Percentiles rank a stretch among this genome's conserved stretches.
These are phyloP conservation scores for Alternaria hordeiaustralica DNA, from an alignment of 2,329 filamentous ascomycete genomes.

Conservation along the genomic window DNA sequence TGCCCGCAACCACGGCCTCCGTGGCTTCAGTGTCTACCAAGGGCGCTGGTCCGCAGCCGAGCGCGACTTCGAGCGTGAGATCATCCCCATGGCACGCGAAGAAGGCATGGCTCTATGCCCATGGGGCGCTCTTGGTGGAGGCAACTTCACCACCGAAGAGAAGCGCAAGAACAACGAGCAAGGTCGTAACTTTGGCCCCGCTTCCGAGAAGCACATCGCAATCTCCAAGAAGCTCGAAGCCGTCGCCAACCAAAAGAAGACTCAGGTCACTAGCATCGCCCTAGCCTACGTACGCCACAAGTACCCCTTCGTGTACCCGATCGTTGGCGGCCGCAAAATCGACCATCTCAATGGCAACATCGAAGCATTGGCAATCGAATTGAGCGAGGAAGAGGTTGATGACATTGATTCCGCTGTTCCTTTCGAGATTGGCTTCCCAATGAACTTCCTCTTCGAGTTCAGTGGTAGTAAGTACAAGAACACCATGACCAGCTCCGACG, in stretches of 20 bases:
- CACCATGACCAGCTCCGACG: conserved; percentile 36
- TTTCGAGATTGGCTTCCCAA: conserved; percentile 65
- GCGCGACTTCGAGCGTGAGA: conserved; percentile 73
- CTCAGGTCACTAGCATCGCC: conserved; percentile 65
- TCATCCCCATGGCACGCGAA: conserved; percentile 68
- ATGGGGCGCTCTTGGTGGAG: conserved; percentile 61
- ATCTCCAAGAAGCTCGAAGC: conserved; percentile 65
- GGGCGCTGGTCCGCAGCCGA: conserved; percentile 67
- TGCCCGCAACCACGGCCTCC: conserved; percentile 72
- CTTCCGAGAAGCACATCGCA: conserved; percentile 59
- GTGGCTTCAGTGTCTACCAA: conserved; percentile 73
- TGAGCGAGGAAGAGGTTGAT: conserved; percentile 61
- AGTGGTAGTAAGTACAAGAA: conserved; percentile 34
- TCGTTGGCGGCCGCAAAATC: conserved; percentile 75
- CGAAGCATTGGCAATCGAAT: conserved; percentile 57
- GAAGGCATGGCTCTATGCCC: conserved; percentile 69
- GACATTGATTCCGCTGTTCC: conserved; percentile 59
- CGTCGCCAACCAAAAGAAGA: conserved; percentile 63
- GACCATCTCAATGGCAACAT: conserved; percentile 73
- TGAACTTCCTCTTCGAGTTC: conserved; percentile 51
- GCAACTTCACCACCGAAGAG: conserved; percentile 50
- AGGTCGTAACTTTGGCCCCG: conserved; percentile 42
- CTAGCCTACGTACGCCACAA: conserved; percentile 77
- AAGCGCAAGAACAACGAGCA: conserved; percentile 39
- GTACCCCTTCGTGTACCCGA: conserved; percentile 74